Evolutionary conservation across 768 basidiomycete species (phyloP), one percentile per base, ranked within the genome.

Genomic region (Coprinopsis marcescibilis): DNA sequence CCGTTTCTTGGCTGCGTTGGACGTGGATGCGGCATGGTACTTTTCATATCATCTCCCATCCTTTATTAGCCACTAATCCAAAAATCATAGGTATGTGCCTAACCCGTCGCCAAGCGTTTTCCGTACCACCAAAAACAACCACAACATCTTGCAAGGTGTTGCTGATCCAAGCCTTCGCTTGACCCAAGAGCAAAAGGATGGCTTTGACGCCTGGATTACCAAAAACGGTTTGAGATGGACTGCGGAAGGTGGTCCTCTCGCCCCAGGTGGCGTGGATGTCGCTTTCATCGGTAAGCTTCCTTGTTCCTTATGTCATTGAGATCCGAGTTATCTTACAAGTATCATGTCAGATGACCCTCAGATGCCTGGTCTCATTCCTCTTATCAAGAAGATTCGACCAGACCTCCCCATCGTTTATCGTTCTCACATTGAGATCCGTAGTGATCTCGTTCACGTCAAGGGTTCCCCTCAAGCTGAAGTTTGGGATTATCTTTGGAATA

Each of bases 401-500:
- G 82, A 85, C 20, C 69, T 93, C 38, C 92, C 92, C 44, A 90
- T 96, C 59, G 72, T 94, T 53, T 97, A 94, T 64, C 83, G 93
- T 36, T 95, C 91, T 43, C 93, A 96, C 71, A 96, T 96, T 51
- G 92, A 97, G 69, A 92, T 87, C 54, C 83, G 85, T 39, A 85
- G 85, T 54, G 88, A 93, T 61, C 82, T 96, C 33, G 81, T 90
- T 19, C 87, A 92, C 62, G 72, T 80, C 20, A 68, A 80, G 19
- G 85, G 83, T 24, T 91, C 90, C 11, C 87, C 89, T 17, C 91
- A 94, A 59, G 81, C 85, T 59, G 85, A 88, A 55, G 91, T 94
- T 14, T 97, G 93, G 92, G 78, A 93, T 57, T 97, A 92, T 66
- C 77, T 97, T 12, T 96, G 87, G 85, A 83, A 89, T 56, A 92